These are phyloP conservation scores for Apocynum venetum DNA, from an alignment of 257 asterid species.

Conservation along the genomic window DNA sequence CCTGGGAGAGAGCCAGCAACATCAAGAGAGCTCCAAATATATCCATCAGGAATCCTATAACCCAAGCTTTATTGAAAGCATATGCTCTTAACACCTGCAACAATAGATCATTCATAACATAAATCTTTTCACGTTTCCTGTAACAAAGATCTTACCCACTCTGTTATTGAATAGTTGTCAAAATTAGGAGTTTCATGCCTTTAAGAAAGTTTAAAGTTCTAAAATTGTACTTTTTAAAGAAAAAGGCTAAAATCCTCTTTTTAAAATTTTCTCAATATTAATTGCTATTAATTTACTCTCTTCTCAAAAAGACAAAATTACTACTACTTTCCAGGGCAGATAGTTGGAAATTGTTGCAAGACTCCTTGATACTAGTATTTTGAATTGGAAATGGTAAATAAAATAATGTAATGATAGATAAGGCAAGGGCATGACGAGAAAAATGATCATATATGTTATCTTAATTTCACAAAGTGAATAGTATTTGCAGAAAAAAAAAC, in stretches of 20 bases:
- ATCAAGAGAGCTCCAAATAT: constrained; percentile 89
- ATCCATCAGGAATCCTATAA: constrained; percentile 86
- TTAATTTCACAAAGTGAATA: not conserved
- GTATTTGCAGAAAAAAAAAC: not conserved
- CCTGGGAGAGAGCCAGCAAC: constrained; percentile 90
- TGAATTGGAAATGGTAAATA: too few relatives aligned
- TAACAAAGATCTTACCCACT: not conserved
- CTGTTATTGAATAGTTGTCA: not conserved
- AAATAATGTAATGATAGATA: too few relatives aligned
- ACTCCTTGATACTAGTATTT: too few relatives aligned
- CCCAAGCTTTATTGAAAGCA: constrained; percentile 84
- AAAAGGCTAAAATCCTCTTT: not conserved
- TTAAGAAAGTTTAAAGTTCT: not conserved
- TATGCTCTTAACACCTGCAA: constrained; percentile 85
- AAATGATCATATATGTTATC: too few relatives aligned
- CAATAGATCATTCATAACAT: constrained; percentile 2
- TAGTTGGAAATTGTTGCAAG: too few relatives aligned
- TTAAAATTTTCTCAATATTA: not conserved
- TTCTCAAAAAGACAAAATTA: not conserved
- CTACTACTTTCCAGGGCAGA: too few relatives aligned
- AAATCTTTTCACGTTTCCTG: not conserved
- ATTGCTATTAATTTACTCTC: not conserved
- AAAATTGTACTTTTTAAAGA: not conserved
- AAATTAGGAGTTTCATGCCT: not conserved
- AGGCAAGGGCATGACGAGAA: not conserved